A percentile compares a stretch with the other conserved stretches of the same genome.
Conservation (phyloP, 2,329 filamentous ascomycete species). For the Teratosphaeria nubilosa region DNA sequence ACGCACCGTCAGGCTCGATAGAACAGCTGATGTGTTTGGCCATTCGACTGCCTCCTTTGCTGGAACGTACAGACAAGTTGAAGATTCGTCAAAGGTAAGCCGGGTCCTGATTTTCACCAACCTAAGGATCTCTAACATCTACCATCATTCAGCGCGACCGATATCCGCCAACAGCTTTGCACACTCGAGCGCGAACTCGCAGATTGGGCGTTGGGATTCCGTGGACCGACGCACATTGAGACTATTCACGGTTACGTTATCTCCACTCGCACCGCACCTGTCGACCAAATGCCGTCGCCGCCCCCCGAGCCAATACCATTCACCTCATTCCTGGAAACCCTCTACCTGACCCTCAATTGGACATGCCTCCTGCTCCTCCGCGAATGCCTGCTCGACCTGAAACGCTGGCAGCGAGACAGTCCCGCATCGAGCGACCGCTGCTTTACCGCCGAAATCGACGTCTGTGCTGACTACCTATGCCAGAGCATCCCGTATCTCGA, state of each 20-base stretch:
- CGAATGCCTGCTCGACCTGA: not conserved
- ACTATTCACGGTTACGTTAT: not conserved
- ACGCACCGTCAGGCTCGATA: not conserved
- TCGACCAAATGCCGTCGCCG: not conserved
- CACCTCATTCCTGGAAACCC: not conserved
- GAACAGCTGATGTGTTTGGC: not conserved
- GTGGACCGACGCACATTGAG: not conserved
- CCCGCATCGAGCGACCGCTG: not conserved
- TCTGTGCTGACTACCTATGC: not conserved
- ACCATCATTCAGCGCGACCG: not conserved
- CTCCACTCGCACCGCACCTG: not conserved
- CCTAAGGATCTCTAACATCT: too few species aligned
- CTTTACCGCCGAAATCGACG: not conserved
- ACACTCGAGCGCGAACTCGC: not conserved
- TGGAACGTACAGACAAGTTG: not conserved
- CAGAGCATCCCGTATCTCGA: not conserved
- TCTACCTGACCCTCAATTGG: not conserved
- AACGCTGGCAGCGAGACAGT: not conserved
- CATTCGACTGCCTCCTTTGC: not conserved
- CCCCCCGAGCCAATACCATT: not conserved
- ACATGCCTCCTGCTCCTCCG: not conserved
- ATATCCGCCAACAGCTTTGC: not conserved
- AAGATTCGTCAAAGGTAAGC: not conserved
- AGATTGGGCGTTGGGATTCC: not conserved
- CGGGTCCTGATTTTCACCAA: too few species aligned